phyloP scores from a whole-genome alignment of 2,329 filamentous ascomycete species.

The Madurella mycetomatis region DNA sequence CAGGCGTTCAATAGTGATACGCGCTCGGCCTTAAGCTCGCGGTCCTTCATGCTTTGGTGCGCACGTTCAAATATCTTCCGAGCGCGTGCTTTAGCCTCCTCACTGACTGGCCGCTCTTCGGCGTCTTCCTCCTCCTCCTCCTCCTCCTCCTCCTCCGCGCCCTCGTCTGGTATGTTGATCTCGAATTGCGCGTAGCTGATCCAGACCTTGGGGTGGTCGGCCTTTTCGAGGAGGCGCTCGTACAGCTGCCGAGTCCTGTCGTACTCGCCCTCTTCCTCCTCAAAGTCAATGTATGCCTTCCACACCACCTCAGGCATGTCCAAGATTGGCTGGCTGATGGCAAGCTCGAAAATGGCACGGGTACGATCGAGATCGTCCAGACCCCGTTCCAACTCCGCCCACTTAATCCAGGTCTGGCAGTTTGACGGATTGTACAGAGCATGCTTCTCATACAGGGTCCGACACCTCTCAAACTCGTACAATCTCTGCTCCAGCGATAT shows the following conservation, averaged over 20 bases:
- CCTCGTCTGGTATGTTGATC: conserved; percentile 71
- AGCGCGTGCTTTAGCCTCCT: conserved; percentile 77
- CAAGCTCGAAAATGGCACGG: conserved; percentile 87
- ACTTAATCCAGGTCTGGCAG: conserved; percentile 92
- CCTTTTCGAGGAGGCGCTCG: conserved; percentile 86
- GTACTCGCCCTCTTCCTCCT: conserved; percentile 92
- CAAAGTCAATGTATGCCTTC: conserved; percentile 98
- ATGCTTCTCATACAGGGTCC: conserved; percentile 89
- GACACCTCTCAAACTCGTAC: conserved; percentile 89
- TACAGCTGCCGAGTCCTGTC: conserved; percentile 77
- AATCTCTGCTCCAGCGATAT: conserved; percentile 88
- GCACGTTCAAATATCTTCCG: conserved; percentile 81
- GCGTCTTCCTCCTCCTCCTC: conserved; percentile 56
- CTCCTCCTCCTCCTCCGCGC: conserved; percentile 55
- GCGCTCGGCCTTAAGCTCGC: conserved; percentile 89
- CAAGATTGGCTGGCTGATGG: conserved; percentile 72
- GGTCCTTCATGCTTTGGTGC: conserved; percentile 81
- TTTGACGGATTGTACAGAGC: conserved; percentile 89
- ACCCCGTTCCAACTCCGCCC: conserved; percentile 86
- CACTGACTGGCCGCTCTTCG: conserved; percentile 67
- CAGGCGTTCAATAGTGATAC: conserved; percentile 87
- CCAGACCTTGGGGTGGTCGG: conserved; percentile 99
- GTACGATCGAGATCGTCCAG: conserved; percentile 86
- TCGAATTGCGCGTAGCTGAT: conserved; percentile 98
- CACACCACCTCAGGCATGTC: conserved; percentile 98